phyloP scores from a whole-genome alignment of 345 rosid genomes.

The Hibiscus trionum region DNA sequence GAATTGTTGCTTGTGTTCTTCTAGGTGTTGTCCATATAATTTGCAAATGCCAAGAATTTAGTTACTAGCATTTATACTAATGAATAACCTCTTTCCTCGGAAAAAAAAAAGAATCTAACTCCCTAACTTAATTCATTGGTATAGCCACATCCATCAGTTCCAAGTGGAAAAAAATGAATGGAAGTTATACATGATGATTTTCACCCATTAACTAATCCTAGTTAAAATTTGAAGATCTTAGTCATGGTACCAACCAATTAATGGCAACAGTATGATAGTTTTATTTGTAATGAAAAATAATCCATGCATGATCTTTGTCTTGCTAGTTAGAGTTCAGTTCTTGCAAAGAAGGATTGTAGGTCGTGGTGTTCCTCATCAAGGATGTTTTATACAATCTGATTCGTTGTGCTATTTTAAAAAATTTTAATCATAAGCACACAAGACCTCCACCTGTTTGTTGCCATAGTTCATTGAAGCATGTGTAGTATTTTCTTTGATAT shows the following conservation, averaged over 20 bases:
- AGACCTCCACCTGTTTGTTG: too few relatives aligned
- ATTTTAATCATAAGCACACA: too few relatives aligned
- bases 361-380: too few relatives aligned
- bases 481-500: too few relatives aligned
- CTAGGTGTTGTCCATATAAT: neutral
- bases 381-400: too few relatives aligned
- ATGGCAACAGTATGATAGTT: neutral
- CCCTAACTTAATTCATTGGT: neutral
- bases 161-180: neutral
- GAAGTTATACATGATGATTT: neutral
- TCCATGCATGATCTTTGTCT: neutral
- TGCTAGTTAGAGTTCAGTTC: too few relatives aligned
- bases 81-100: neutral
- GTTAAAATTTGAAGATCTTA: neutral
- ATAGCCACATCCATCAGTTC: neutral
- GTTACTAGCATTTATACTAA: neutral
- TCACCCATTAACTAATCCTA: too few relatives aligned
- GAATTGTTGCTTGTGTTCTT: too few relatives aligned
- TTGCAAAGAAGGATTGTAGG: too few relatives aligned
- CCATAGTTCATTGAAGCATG: too few relatives aligned
- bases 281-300: neutral
- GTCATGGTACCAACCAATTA: neutral
- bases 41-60: neutral
- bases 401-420: too few relatives aligned
- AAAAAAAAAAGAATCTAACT: too few relatives aligned